Evolutionary conservation across 768 basidiomycete genomes (phyloP).

Genomic region (Rubroboletus satanas): DNA sequence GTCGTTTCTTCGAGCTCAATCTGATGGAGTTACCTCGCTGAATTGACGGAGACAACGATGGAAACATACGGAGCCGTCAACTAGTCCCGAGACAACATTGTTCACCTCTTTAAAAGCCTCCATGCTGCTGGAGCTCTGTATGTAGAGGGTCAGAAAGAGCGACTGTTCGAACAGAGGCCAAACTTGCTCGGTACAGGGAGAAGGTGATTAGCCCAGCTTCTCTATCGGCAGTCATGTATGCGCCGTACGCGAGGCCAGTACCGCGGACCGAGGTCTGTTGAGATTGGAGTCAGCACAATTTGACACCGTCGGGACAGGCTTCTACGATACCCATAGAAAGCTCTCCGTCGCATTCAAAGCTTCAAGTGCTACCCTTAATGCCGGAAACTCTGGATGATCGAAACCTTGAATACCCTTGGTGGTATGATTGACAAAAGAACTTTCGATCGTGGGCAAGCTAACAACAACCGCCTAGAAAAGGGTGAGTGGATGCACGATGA

Average conservation of each 20-base stretch:
- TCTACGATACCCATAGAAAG: slow-evolving; percentile 75
- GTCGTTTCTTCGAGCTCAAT: slow-evolving; percentile 75
- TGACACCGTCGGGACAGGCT: not conserved
- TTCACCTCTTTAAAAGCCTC: slow-evolving; percentile 79
- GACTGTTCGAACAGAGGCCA: not conserved
- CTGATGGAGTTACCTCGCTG: slow-evolving; percentile 37
- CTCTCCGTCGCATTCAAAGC: slow-evolving; percentile 92
- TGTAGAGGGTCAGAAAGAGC: slow-evolving; percentile 5
- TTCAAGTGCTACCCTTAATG: slow-evolving; percentile 79
- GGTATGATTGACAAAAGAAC: slow-evolving; percentile 76
- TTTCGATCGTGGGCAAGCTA: slow-evolving; percentile 91
- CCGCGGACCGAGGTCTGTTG: slow-evolving; percentile 83
- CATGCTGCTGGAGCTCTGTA: slow-evolving; percentile 74
- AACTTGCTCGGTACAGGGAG: slow-evolving; percentile 69
- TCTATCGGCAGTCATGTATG: slow-evolving; percentile 65
- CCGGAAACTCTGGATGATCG: slow-evolving; percentile 77
- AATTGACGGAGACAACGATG: not conserved
- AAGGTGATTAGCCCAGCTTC: slow-evolving; percentile 78
- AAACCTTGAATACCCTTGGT: slow-evolving; percentile 79
- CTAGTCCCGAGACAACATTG: slow-evolving; percentile 72
- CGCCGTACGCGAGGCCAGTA: slow-evolving; percentile 93
- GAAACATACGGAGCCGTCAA: slow-evolving; percentile 70
- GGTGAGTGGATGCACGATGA: not conserved
- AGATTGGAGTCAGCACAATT: slow-evolving; percentile 7
- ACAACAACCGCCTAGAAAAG: slow-evolving; percentile 69